Evolutionary conservation across 805 yeast genomes (phyloP).

Genomic region (Maudiozyma pseudohumilis): DNA sequence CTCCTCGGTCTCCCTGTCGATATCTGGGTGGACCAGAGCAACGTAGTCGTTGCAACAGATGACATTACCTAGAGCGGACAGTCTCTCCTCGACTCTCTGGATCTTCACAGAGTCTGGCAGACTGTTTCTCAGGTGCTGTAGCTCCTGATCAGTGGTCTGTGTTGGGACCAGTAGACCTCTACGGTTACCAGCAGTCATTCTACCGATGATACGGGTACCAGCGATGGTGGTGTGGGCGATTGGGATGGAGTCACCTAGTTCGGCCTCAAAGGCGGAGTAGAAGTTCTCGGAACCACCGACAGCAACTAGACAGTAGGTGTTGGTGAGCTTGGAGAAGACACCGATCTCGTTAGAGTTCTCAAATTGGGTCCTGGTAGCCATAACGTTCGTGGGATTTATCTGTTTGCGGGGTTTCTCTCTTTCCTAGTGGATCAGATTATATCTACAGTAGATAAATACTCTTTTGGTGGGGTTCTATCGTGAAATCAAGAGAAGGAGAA

Average conservation of each 20-base stretch:
- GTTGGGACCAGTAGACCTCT: conserved; percentile 95
- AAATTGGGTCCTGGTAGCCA: conserved; percentile 70
- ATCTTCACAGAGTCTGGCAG: conserved; percentile 91
- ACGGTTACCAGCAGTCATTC: conserved; percentile 98
- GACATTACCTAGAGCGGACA: conserved; percentile 94
- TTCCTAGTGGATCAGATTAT: too few relatives aligned
- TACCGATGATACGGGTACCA: conserved; percentile 94
- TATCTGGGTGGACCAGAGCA: conserved; percentile 97
- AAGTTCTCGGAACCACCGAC: conserved; percentile 89
- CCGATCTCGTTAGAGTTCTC: conserved; percentile 88
- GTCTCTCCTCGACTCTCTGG: conserved; percentile 95
- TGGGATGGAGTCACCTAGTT: conserved; percentile 92
- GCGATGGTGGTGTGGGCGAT: conserved; percentile 96
- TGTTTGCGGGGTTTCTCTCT: neutral
- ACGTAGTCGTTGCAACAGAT: conserved; percentile 98
- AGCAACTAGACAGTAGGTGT: conserved; percentile 91
- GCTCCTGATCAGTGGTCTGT: conserved; percentile 96
- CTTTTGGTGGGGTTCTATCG: too few relatives aligned
- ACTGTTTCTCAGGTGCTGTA: conserved; percentile 93
- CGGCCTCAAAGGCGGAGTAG: conserved; percentile 94
- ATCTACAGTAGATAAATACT: too few relatives aligned
- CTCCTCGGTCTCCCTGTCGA: conserved; percentile 98
- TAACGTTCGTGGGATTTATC: conserved; percentile 15
- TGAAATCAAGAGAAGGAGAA: too few relatives aligned
- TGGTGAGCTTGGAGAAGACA: conserved; percentile 89